Conservation (phyloP, 257 asterid genomes). For the Phtheirospermum japonicum region DNA sequence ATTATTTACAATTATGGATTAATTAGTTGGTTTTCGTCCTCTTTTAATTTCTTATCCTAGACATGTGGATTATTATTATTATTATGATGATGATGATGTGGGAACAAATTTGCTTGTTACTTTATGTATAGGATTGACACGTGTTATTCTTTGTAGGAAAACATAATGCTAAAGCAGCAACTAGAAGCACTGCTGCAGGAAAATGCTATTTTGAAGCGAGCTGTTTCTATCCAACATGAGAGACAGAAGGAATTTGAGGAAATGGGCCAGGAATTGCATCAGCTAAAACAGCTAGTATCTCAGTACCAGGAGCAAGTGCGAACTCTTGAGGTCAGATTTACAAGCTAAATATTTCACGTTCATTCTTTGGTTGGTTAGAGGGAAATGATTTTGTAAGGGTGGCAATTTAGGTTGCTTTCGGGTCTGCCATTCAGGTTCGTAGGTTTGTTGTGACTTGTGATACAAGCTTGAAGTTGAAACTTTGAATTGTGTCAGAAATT, state of each 20-base stretch:
- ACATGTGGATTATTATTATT: no score
- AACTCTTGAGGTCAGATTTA: conserved; percentile 78
- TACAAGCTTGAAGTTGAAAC: not conserved
- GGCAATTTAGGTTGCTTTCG: not conserved
- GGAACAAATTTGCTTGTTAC: conserved; percentile 2
- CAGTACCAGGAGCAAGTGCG: conserved; percentile 91
- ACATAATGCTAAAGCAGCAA: conserved; percentile 64
- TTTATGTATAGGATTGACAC: conserved; percentile 3
- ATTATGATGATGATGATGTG: no score
- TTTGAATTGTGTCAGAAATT: not conserved
- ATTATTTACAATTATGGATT: not conserved
- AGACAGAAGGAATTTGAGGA: conserved; percentile 86
- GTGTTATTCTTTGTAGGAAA: conserved; percentile 48
- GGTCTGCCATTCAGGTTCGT: conserved; percentile 2
- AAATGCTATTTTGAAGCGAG: conserved; percentile 71
- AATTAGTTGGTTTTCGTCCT: not conserved
- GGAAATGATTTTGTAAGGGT: conserved; percentile 3
- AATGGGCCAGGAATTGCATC: conserved; percentile 70
- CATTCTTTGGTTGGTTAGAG: conserved; percentile 19
- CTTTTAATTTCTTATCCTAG: not conserved
- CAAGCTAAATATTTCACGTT: not conserved
- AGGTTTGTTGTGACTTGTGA: not conserved
- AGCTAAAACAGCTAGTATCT: conserved; percentile 72
- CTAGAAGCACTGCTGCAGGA: conserved; percentile 69
- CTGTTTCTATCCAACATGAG: conserved; percentile 80